A percentile compares a stretch with the other conserved stretches of the same genome.
phyloP scores from a whole-genome alignment of 2,329 filamentous ascomycete species.

The Zelopaecilomyces penicillatus region DNA sequence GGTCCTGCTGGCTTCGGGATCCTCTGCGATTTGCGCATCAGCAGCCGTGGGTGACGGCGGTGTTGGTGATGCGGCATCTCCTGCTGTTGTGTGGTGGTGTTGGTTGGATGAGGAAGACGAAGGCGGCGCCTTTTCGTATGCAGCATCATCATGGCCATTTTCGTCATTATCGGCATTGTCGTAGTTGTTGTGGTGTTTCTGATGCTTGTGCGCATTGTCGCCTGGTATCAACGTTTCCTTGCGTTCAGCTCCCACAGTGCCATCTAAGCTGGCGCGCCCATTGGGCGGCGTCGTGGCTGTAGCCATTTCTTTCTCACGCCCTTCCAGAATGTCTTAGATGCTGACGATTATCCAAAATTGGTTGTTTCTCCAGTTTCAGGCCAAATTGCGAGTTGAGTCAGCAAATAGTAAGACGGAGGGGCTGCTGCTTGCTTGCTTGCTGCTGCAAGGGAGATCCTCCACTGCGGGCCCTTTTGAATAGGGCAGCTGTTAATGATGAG shows the following conservation, averaged over 20 bases:
- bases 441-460: no score
- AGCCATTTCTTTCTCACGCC: not conserved
- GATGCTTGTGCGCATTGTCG: constrained; percentile 3
- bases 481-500: no score
- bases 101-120: not conserved
- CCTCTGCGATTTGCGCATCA: constrained; percentile 8
- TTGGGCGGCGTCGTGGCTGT: constrained; percentile 11
- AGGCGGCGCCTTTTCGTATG: not conserved
- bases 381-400: no score
- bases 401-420: no score
- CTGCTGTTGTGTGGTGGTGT: not conserved
- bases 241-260: constrained; percentile 19
- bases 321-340: not conserved
- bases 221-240: constrained; percentile 6
- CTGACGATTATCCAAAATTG: not conserved
- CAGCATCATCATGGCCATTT: not conserved
- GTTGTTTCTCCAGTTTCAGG: no score
- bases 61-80: not conserved
- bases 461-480: no score
- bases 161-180: not conserved
- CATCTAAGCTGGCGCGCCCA: constrained; percentile 20
- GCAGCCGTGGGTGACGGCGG: constrained; percentile 6
- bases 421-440: no score
- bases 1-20: constrained; percentile 29
- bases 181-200: not conserved